Evolutionary conservation across 768 basidiomycete genomes (phyloP).

Genomic region (Termitomyces sp.): DNA sequence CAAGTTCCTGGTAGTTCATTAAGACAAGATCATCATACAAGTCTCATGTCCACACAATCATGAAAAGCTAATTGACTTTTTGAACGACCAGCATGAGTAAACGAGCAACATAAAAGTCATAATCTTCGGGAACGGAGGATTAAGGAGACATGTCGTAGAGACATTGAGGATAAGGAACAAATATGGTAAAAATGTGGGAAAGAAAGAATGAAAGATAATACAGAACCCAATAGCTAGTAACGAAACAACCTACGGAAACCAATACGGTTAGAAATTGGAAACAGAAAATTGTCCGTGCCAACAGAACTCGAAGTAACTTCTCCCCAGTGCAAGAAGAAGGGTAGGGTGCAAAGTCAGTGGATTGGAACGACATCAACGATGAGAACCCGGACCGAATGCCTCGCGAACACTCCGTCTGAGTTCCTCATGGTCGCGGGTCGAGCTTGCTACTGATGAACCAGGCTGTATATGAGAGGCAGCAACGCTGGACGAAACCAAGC

Average conservation of each 20-base stretch:
- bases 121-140: conserved; percentile 6
- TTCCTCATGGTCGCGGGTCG: conserved; percentile 71
- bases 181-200: conserved; percentile 4
- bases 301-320: conserved; percentile 4
- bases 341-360: neutral
- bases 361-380: conserved; percentile 31
- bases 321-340: neutral
- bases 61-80: conserved; percentile 5
- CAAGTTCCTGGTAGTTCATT: neutral
- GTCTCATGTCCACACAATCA: conserved; percentile 6
- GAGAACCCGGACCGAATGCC: conserved; percentile 67
- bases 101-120: conserved; percentile 7
- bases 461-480: conserved; percentile 64
- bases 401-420: conserved; percentile 78
- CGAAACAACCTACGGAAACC: conserved; percentile 2
- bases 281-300: conserved; percentile 9
- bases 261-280: conserved; percentile 1
- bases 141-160: conserved; percentile 3
- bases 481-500: conserved; percentile 53
- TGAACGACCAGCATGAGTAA: conserved; percentile 8
- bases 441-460: conserved; percentile 63
- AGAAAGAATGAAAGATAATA: conserved; percentile 13
- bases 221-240: conserved; percentile 13
- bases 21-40: neutral
- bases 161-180: conserved; percentile 7